phyloP scores from a whole-genome alignment of 495 filamentous ascomycete species.

The Penicillium malachiteum region DNA sequence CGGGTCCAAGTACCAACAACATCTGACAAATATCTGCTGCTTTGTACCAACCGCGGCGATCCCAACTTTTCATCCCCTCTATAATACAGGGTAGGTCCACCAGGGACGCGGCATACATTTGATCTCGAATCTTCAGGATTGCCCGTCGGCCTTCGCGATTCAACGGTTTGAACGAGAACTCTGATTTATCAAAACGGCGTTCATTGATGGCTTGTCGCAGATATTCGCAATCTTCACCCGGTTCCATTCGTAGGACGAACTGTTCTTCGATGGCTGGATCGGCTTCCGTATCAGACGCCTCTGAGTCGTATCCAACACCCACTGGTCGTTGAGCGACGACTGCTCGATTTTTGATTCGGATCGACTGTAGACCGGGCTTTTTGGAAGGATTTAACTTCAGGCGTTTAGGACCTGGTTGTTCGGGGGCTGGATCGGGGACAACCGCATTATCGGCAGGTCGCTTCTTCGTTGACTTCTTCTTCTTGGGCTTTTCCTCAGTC shows the following conservation, averaged over 20 bases:
- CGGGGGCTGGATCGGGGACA: slow-evolving; percentile 24
- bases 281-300: slow-evolving; percentile 82
- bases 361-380: slow-evolving; percentile 42
- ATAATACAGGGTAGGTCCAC: slow-evolving; percentile 90
- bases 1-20: slow-evolving; percentile 73
- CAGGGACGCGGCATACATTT: slow-evolving; percentile 74
- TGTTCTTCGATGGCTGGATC: slow-evolving; percentile 87
- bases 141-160: slow-evolving; percentile 72
- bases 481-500: slow-evolving; percentile 34
- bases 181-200: slow-evolving; percentile 64
- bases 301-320: slow-evolving; percentile 95
- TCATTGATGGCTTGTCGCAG: slow-evolving; percentile 69
- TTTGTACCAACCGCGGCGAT: slow-evolving; percentile 88
- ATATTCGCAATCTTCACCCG: slow-evolving; percentile 81
- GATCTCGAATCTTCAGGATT: slow-evolving; percentile 64
- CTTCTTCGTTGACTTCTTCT: slow-evolving; percentile 52
- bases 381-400: slow-evolving; percentile 47
- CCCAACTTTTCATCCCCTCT: slow-evolving; percentile 96
- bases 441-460: slow-evolving; percentile 35
- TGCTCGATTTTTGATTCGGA: slow-evolving; percentile 58
- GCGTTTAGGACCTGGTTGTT: slow-evolving; percentile 38
- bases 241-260: slow-evolving; percentile 84
- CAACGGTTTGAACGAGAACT: slow-evolving; percentile 76
- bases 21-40: slow-evolving; percentile 94
- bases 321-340: slow-evolving; percentile 60